Evolutionary conservation across 768 basidiomycete genomes (phyloP), one percentile per base, ranked within the genome.

Genomic region (Collybia sordida): DNA sequence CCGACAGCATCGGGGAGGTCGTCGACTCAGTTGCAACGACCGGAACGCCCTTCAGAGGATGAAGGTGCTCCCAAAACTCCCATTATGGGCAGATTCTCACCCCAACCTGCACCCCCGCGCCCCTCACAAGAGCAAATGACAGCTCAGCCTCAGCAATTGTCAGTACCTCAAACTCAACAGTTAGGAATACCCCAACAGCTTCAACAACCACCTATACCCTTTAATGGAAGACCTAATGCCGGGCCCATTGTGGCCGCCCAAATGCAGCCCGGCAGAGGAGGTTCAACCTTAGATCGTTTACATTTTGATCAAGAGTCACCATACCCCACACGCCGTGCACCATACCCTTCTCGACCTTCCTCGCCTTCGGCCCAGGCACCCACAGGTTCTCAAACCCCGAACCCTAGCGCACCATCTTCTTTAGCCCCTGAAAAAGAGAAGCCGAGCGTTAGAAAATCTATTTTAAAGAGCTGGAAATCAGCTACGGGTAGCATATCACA

Each of bases 231-330:
- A 14, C 42, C 47, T 45, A 64, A 59, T 41, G 59, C 56, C 42
- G 62, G 60, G 25, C 74, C 74, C n/a, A 75, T 75, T 37, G 61
- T 72, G 41, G 66, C 72, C 22, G 63, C 73, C 22, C 67, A 74
- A 59, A 71, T 74, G 70, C 58, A 74, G 41, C 68, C 72, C 34
- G 45, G 58, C 22, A 61, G 67, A 58, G 56, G 64, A 14, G 59
- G 58, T 27, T 61, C 65, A 23, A 58, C 61, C 9, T 52, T 77
- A 36, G 79, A 80, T 54, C 73, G 76, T 17, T 70, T 88, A 48
- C 78, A 80, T 42, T 86, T 87, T 66, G 83, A 92, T 64, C 87
- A 88, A 56, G 86, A 90, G 54, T 80, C 84, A 1, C 83, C 81
- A 19, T 87, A 88, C 65, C 82, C 88, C 15, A 72, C 67, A 28